A percentile compares a stretch with the other conserved stretches of the same genome.
Evolutionary conservation across 805 yeast species (phyloP).

Genomic region (Ogataea pilisensis): DNA sequence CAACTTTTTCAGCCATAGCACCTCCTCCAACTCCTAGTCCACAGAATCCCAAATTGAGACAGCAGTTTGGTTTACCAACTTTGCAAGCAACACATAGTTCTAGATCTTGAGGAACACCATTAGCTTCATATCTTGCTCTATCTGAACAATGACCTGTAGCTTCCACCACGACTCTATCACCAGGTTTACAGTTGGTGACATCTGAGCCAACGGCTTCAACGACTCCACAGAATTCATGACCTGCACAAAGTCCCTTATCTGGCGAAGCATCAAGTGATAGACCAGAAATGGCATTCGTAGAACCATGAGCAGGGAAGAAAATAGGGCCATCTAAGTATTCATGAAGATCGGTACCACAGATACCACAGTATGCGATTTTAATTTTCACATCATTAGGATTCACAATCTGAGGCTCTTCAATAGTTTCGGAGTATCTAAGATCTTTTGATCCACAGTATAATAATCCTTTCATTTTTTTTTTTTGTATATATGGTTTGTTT

Average conservation of each 20-base stretch:
- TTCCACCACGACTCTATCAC: slow-evolving; percentile 61
- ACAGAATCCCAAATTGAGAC: slow-evolving; percentile 36
- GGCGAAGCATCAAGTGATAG: slow-evolving; percentile 19
- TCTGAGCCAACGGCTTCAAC: slow-evolving; percentile 39
- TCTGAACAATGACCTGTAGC: slow-evolving; percentile 51
- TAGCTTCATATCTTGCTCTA: slow-evolving; percentile 30
- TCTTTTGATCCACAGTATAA: slow-evolving; percentile 44
- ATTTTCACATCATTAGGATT: slow-evolving; percentile 29
- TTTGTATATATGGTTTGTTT: neutral
- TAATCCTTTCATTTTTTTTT: slow-evolving; percentile 40
- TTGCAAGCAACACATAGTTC: slow-evolving; percentile 40
- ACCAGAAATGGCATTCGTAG: slow-evolving; percentile 36
- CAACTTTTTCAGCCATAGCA: slow-evolving; percentile 38
- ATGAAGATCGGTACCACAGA: slow-evolving; percentile 61
- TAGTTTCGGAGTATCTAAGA: slow-evolving; percentile 36
- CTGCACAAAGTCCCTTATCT: slow-evolving; percentile 31
- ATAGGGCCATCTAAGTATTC: slow-evolving; percentile 57
- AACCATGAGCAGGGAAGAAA: slow-evolving; percentile 38
- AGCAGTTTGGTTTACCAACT: slow-evolving; percentile 27
- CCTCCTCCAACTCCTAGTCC: slow-evolving; percentile 52
- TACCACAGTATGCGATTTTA: slow-evolving; percentile 47
- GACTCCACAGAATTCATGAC: slow-evolving; percentile 29
- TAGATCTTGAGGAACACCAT: slow-evolving; percentile 22
- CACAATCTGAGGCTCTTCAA: slow-evolving; percentile 23
- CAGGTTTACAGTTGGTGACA: slow-evolving; percentile 41